Percentiles rank a stretch among this genome's conserved stretches.
phyloP scores from a whole-genome alignment of 768 basidiomycete genomes.

The Phanerochaete carnosa region DNA sequence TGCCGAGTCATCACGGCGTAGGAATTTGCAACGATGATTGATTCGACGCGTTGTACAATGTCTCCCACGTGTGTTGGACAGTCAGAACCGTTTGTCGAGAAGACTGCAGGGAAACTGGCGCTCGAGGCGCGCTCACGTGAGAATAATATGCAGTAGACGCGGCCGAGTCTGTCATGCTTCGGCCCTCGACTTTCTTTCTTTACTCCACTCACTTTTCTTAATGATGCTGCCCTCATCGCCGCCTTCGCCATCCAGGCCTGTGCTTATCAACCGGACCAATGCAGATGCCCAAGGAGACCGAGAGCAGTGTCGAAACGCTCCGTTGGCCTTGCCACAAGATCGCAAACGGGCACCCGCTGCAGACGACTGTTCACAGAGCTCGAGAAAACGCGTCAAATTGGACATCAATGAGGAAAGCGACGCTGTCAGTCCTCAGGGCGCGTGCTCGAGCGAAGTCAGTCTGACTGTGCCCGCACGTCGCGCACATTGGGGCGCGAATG shows the following conservation, averaged over 20 bases:
- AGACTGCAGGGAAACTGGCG: not conserved
- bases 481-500: constrained; percentile 17
- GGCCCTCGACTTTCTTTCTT: not conserved
- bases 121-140: constrained; percentile 6
- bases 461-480: constrained; percentile 14
- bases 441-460: not conserved
- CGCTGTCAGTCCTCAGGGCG: not conserved
- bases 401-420: not conserved
- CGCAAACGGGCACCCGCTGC: constrained; percentile 4
- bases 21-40: not conserved
- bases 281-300: constrained; percentile 1
- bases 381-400: constrained; percentile 6
- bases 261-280: constrained; percentile 11
- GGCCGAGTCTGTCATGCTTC: not conserved
- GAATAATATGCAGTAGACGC: not conserved
- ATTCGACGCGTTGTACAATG: not conserved
- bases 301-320: not conserved
- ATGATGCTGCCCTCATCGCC: not conserved
- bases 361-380: not conserved
- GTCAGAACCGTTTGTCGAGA: not conserved
- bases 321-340: not conserved
- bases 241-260: constrained; percentile 3
- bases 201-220: not conserved
- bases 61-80: not conserved
- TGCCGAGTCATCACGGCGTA: no score